Percentiles rank a stretch among this genome's conserved stretches.
Conservation (phyloP, 139 green algal species). For the Chlorella sp. region DNA sequence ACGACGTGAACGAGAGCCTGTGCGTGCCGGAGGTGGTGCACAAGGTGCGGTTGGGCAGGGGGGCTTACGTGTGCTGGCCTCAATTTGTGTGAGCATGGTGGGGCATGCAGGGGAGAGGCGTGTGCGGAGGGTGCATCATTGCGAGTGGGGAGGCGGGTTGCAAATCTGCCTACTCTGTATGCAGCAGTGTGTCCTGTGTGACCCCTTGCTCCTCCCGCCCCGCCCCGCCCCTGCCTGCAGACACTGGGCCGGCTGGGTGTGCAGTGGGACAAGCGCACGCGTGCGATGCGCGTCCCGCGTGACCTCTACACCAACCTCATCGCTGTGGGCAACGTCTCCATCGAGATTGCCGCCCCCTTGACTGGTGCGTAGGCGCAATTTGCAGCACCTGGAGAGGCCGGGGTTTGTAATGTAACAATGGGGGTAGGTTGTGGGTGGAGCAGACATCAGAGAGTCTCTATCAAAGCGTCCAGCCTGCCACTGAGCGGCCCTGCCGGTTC, state of each 20-base stretch:
- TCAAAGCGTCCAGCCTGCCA: too few species aligned
- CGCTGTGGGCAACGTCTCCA: constrained; percentile 20
- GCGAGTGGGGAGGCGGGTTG: too few species aligned
- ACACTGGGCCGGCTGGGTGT: constrained; percentile 44
- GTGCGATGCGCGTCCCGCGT: constrained; percentile 17
- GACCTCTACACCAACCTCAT: constrained; percentile 50
- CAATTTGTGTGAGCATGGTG: too few species aligned
- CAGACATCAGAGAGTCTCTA: too few species aligned
- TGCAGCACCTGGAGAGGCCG: too few species aligned
- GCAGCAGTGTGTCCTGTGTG: too few species aligned
- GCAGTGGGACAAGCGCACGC: constrained; percentile 23
- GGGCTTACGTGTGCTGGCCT: too few species aligned
- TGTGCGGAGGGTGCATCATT: not conserved
- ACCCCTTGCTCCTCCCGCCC: not conserved
- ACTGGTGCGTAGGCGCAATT: not conserved
- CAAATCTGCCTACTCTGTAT: too few species aligned
- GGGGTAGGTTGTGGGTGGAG: too few species aligned
- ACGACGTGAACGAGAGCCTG: constrained; percentile 91
- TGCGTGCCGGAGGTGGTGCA: constrained; percentile 49
- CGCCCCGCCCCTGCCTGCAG: not conserved
- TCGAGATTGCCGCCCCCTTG: not conserved
- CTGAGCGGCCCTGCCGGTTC: too few species aligned
- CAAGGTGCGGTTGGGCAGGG: not conserved
- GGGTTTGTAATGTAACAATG: too few species aligned
- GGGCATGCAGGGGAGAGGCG: not conserved